Evolutionary conservation across 2,329 filamentous ascomycete genomes (phyloP), one percentile per base, ranked within the genome.

Genomic region (Apiospora sp.): DNA sequence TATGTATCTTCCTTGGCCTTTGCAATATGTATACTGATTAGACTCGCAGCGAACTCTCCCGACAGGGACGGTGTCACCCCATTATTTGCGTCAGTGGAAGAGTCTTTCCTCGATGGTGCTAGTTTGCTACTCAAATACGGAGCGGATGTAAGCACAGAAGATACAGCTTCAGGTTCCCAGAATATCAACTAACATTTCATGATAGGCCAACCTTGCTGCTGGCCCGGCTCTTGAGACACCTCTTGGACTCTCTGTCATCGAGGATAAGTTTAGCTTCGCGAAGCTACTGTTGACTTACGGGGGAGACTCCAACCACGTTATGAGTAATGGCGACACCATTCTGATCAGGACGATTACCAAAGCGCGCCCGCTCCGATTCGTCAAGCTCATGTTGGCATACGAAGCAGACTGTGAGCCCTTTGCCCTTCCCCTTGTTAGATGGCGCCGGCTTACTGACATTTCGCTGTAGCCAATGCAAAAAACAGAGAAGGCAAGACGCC

Each of bases 91-190:
- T 86, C 85, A 0, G 87, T 86, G 3, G 88, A 88, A 75, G 85
- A 85, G 73, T 85, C 84, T 0, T 90, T 89, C 77, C 78, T 88
- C 54, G 87, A 89, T 30, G 90, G 87, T 3, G 89, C 90, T 0
- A 87, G 87, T 43, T 82, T 88, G 69, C 85, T 93, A 5, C 84
- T 92, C 75, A 91, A 92, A 81, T 92, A 93, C 74, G 90, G 90
- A 14, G 89, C 89, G 22, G 67, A 68, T 24, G 41, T 61, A 37
- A 61, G 54, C 30, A 22, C 30, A 22, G 16, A 22, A 61, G 2
- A 37, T 37, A 37, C 37, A 0, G 1, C 0, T 61, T 37, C 8
- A 30, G 22, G 30, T 19, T 8, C 22, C 16, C 16, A 12, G 7
- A 37, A 1, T 16, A 10, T 10, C 16, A 16, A 61, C 54, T 89